Conservation (phyloP, 305 asterid species). For the Fraxinus platypoda region DNA sequence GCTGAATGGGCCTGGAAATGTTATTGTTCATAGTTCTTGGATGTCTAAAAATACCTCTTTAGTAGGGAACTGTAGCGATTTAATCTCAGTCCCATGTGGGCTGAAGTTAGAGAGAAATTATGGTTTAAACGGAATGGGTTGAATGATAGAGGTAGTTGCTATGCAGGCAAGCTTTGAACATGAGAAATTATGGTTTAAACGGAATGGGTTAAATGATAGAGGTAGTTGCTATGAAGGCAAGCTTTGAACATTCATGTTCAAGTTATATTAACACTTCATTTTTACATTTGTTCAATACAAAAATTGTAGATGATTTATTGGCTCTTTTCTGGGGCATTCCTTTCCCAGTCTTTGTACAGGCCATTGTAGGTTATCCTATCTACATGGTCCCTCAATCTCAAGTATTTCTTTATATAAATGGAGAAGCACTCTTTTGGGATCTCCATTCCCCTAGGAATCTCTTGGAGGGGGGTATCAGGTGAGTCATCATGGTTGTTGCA, state of each 20-base stretch:
- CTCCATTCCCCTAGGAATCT: not conserved
- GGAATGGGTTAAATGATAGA: not conserved
- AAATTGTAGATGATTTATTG: not conserved
- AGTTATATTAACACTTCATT: not conserved
- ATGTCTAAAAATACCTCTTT: not conserved
- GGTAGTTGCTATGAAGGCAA: not conserved
- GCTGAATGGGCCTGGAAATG: not conserved
- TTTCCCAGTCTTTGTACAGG: not conserved
- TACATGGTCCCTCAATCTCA: not conserved
- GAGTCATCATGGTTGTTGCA: not conserved
- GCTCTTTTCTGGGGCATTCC: not conserved
- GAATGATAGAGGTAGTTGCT: not conserved
- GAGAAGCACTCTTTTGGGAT: not conserved
- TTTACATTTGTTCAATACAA: not conserved
- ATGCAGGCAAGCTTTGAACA: not conserved
- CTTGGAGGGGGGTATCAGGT: not conserved
- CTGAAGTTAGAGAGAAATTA: not conserved
- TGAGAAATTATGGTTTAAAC: not conserved
- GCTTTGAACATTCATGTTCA: not conserved
- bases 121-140: not conserved
- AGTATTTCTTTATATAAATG: not conserved
- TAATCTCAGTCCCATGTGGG: not conserved
- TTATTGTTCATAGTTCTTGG: not conserved
- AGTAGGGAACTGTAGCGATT: not conserved
- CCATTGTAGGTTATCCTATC: not conserved